Evolutionary conservation across 495 filamentous ascomycete species (phyloP).

Genomic region (Polyplosphaeria fusca): DNA sequence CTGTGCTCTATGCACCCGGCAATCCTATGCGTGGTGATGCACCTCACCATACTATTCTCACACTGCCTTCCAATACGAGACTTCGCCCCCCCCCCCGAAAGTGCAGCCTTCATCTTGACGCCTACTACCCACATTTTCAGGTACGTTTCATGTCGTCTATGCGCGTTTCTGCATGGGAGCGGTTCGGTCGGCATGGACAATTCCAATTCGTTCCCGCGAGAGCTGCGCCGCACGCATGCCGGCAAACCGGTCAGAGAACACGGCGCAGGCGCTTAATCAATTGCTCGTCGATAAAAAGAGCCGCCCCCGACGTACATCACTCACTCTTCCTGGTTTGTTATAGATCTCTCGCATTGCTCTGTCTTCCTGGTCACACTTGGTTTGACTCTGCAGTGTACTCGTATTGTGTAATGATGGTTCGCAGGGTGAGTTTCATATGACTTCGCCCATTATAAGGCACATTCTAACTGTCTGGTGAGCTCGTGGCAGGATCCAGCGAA

Average conservation of each 20-base stretch:
- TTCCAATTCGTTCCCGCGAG: background rate
- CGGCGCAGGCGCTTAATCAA: background rate
- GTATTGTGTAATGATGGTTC: background rate
- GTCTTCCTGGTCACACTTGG: background rate
- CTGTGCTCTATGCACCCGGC: too few relatives aligned
- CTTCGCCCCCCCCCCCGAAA: too few relatives aligned
- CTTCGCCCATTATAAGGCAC: background rate
- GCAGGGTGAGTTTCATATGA: background rate
- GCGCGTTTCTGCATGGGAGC: background rate
- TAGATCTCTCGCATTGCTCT: background rate
- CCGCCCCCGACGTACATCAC: background rate
- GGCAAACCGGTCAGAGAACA: background rate
- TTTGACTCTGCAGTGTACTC: background rate
- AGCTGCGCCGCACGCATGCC: conserved; percentile 8
- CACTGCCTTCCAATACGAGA: too few relatives aligned
- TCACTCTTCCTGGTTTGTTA: background rate
- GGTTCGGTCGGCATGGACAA: background rate
- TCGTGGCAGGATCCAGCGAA: background rate
- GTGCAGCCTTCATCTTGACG: too few relatives aligned
- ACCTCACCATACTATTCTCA: too few relatives aligned
- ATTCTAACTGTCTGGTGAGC: background rate
- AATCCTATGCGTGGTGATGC: too few relatives aligned
- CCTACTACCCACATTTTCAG: too few relatives aligned
- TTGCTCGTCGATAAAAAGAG: too few relatives aligned
- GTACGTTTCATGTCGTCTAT: background rate